Base-by-base conservation (phyloP, 768 basidiomycete species). In the Cyclocybe cylindracea region DNA sequence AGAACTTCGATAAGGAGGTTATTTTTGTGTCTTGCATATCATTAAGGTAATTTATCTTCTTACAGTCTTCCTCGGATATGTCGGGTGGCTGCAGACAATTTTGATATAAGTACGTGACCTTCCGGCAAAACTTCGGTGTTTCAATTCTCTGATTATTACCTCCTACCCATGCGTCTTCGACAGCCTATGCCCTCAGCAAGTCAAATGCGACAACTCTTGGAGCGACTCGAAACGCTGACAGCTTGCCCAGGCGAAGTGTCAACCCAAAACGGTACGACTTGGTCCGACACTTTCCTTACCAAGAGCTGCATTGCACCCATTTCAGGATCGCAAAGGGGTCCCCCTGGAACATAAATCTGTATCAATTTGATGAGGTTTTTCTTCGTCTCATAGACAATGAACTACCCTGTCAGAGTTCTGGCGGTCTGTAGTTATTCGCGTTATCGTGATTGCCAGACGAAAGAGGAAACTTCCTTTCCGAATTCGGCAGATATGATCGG, bases 81-180 rank as follows among this genome's bases (percentile, higher is more conserved):
- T 78, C 29, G 76, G 79, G 24, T 85, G 83, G 69, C 78, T 19
- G 83, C 82, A n/a, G 83, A 83, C n/a, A 73, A 75, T 49, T 84
- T 85, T 60, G 63, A 60, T 46, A 61, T 67, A 5, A 61, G 58
- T 59, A 39, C 48, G 58, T 56, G 24, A 24, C 3, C 24, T 1
- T 24, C 24, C 24, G 24, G 24, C 24, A 24, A 24, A 24, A 24
- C 24, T 24, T 24, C 24, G 24, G 24, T 5, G 24, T 24, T 24
- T 24, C 24, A 24, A 5, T 24, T 5, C 24, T 24, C 24, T 24
- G 24, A 24, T 24, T 3, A 24, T 5, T 5, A 24, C 24, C 24
- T 24, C 3, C 24, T 5, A 24, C 24, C 16, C 24, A 24, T 5
- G 24, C 24, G 4, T 24, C 24, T 24, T 24, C 31, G 4, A 18